These are phyloP conservation scores for Endotrypanum monterogeii DNA, from an alignment of 208 protist species.

Conservation along the genomic window DNA sequence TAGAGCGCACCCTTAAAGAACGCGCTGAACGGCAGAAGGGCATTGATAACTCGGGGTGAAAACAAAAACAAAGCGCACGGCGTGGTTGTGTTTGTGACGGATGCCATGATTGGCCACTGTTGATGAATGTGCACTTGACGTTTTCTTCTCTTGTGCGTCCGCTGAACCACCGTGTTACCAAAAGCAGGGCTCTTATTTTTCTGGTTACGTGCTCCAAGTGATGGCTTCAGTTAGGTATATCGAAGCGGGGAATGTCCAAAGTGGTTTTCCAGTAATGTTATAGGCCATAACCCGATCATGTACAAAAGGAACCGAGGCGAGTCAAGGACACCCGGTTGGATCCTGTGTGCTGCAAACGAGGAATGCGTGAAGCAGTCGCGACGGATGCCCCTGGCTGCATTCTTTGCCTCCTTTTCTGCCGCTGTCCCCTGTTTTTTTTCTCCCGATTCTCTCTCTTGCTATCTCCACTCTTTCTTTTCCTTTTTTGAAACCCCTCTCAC, in stretches of 20 bases:
- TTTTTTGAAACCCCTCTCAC: conserved; percentile 1
- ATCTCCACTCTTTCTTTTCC: background rate
- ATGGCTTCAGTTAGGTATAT: background rate
- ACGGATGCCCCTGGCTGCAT: background rate
- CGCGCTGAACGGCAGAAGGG: conserved; percentile 9
- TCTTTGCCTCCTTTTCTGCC: no score
- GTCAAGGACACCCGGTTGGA: background rate
- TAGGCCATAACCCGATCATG: background rate
- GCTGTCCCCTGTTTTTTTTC: background rate
- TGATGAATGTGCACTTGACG: background rate
- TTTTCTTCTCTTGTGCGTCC: background rate
- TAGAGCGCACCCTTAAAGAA: conserved; percentile 31
- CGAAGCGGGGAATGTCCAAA: background rate
- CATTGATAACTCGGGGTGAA: background rate
- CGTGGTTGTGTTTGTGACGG: background rate
- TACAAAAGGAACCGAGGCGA: background rate
- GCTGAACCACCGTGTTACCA: background rate
- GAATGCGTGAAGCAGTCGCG: background rate
- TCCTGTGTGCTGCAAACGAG: background rate
- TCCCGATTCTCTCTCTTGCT: background rate
- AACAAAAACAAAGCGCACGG: background rate
- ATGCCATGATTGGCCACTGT: background rate
- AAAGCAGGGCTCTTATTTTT: background rate
- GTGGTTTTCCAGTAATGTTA: background rate
- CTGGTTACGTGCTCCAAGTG: background rate